A percentile compares a stretch with the other conserved stretches of the same genome.
These are phyloP conservation scores for Ceratobasidium sp. DNA, from an alignment of 1,284 basidiomycete genomes.

Conservation along the genomic window DNA sequence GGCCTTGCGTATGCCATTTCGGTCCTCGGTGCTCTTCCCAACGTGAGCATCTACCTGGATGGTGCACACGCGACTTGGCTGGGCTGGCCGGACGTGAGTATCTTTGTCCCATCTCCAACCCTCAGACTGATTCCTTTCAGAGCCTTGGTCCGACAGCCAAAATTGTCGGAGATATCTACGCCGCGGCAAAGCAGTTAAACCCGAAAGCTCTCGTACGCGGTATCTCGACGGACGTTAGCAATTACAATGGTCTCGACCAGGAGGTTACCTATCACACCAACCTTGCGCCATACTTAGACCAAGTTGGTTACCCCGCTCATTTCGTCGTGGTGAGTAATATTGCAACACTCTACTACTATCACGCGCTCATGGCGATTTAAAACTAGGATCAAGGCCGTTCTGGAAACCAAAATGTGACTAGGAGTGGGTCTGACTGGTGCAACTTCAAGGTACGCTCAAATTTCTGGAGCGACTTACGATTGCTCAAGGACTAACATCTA, in stretches of 20 bases:
- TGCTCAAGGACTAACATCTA: background rate
- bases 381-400: slow-evolving; percentile 34
- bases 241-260: slow-evolving; percentile 29
- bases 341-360: background rate
- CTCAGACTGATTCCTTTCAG: background rate
- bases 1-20: slow-evolving; percentile 25
- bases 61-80: slow-evolving; percentile 35
- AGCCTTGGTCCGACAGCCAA: slow-evolving; percentile 34
- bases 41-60: slow-evolving; percentile 27
- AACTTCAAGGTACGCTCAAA: slow-evolving; percentile 16
- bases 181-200: slow-evolving; percentile 24
- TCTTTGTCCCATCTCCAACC: no score
- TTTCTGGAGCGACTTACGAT: no score
- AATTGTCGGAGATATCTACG: slow-evolving; percentile 20
- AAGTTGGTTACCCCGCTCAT: slow-evolving; percentile 22
- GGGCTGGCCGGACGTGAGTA: slow-evolving; percentile 26
- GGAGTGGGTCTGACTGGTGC: slow-evolving; percentile 27
- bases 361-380: background rate
- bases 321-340: slow-evolving; percentile 22
- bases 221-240: slow-evolving; percentile 31
- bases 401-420: slow-evolving; percentile 29
- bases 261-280: slow-evolving; percentile 23
- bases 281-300: slow-evolving; percentile 8
- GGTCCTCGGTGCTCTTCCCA: slow-evolving; percentile 15
- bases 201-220: slow-evolving; percentile 12